Evolutionary conservation across 2,329 filamentous ascomycete species (phyloP).

Genomic region (Didymella pomorum): DNA sequence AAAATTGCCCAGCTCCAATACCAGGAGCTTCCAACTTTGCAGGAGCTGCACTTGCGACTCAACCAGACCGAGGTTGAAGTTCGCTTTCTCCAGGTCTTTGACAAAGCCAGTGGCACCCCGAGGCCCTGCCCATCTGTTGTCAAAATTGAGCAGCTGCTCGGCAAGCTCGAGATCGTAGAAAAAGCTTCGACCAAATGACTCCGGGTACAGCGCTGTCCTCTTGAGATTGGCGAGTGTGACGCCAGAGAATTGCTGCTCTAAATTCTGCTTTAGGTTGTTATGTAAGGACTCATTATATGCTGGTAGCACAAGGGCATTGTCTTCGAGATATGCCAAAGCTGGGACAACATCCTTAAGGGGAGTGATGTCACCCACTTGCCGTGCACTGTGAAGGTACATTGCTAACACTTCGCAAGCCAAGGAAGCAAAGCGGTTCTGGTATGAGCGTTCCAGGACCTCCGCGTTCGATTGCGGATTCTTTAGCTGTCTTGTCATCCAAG

Average conservation of each 20-base stretch:
- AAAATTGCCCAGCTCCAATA: conserved; percentile 80
- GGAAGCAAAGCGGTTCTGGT: conserved; percentile 70
- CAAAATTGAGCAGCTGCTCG: conserved; percentile 76
- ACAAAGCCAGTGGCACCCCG: conserved; percentile 73
- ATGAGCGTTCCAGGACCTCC: conserved; percentile 38
- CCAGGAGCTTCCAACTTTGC: conserved; percentile 86
- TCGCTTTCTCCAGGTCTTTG: conserved; percentile 84
- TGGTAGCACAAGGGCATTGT: conserved; percentile 78
- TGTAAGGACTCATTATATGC: conserved; percentile 90
- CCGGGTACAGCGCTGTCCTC: conserved; percentile 71
- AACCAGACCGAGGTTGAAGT: conserved; percentile 88
- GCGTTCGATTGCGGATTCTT: conserved; percentile 35
- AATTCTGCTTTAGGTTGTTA: conserved; percentile 82
- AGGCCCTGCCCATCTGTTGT: conserved; percentile 74
- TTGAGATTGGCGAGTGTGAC: conserved; percentile 82
- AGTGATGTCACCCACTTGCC: conserved; percentile 73
- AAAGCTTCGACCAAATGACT: conserved; percentile 76
- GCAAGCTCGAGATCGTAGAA: conserved; percentile 85
- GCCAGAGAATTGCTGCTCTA: conserved; percentile 77
- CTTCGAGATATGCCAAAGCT: conserved; percentile 79
- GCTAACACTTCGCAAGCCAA: conserved; percentile 87
- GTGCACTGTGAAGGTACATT: conserved; percentile 87
- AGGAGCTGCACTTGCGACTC: conserved; percentile 90
- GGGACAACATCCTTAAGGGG: conserved; percentile 76
- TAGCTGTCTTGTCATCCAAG: conserved; percentile 47